These are phyloP conservation scores for Vigna hirtella DNA, from an alignment of 306 rosid genomes.

Conservation along the genomic window DNA sequence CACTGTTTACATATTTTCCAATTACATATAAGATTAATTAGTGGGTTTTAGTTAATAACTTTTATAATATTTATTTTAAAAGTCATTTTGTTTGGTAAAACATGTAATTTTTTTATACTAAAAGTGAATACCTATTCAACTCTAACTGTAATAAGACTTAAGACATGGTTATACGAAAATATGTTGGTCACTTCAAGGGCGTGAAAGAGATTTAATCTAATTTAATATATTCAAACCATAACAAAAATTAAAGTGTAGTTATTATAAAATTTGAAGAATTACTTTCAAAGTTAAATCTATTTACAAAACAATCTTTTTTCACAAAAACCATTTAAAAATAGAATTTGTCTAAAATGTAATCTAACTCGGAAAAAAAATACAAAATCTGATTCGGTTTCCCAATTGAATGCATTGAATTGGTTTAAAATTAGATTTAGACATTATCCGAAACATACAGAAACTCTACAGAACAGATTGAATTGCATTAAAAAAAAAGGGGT, in stretches of 20 bases:
- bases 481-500: not conserved
- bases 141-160: not conserved
- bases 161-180: not conserved
- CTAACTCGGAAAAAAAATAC: not conserved
- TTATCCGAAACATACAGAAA: not conserved
- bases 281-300: not conserved
- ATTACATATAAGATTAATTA: too few species aligned
- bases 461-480: not conserved
- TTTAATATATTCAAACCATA: not conserved
- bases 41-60: too few species aligned
- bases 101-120: too few species aligned
- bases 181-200: not conserved
- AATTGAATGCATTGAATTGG: not conserved
- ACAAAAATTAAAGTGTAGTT: not conserved
- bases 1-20: too few species aligned
- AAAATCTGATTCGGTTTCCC: not conserved
- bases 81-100: too few species aligned
- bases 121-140: too few species aligned
- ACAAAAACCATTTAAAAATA: not conserved
- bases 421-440: not conserved
- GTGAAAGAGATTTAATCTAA: not conserved
- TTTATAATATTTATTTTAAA: too few species aligned
- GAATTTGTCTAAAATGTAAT: not conserved
- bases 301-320: not conserved
- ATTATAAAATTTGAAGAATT: not conserved